Evolutionary conservation across 805 yeast genomes (phyloP).

Genomic region (Myxozyma nipponensis): DNA sequence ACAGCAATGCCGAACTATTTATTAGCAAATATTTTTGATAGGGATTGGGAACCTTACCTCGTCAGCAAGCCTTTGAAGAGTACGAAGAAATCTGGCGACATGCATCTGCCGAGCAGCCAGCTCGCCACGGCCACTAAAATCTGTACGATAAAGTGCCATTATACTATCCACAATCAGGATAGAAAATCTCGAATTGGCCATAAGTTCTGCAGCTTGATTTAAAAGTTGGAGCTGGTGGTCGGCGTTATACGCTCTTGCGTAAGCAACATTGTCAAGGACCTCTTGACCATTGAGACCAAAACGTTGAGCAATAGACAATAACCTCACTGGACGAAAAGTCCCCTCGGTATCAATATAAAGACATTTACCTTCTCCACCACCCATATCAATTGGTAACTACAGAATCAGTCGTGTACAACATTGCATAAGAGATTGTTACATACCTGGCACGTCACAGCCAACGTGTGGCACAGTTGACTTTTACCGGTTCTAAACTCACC

Average conservation of each 20-base stretch:
- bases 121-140: conserved; percentile 93
- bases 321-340: conserved; percentile 87
- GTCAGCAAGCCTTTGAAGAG: conserved; percentile 88
- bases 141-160: conserved; percentile 94
- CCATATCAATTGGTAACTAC: conserved; percentile 81
- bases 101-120: conserved; percentile 91
- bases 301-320: conserved; percentile 84
- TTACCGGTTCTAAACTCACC: conserved; percentile 98
- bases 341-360: conserved; percentile 95
- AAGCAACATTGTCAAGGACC: conserved; percentile 94
- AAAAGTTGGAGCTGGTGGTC: conserved; percentile 89
- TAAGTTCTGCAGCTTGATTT: conserved; percentile 89
- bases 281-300: conserved; percentile 90
- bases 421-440: neutral
- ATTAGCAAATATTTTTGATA: neutral
- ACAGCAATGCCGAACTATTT: conserved; percentile 84
- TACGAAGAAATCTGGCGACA: conserved; percentile 88
- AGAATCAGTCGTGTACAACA: too few species aligned
- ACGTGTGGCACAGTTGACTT: conserved; percentile 92
- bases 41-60: too few species aligned
- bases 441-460: conserved; percentile 91
- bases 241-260: conserved; percentile 95
- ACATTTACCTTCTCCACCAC: conserved; percentile 98
- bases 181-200: conserved; percentile 83
- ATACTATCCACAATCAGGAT: conserved; percentile 92